Evolutionary conservation across 78 protist genomes (phyloP).

Genomic region (Tieghemostelium lacteum): DNA sequence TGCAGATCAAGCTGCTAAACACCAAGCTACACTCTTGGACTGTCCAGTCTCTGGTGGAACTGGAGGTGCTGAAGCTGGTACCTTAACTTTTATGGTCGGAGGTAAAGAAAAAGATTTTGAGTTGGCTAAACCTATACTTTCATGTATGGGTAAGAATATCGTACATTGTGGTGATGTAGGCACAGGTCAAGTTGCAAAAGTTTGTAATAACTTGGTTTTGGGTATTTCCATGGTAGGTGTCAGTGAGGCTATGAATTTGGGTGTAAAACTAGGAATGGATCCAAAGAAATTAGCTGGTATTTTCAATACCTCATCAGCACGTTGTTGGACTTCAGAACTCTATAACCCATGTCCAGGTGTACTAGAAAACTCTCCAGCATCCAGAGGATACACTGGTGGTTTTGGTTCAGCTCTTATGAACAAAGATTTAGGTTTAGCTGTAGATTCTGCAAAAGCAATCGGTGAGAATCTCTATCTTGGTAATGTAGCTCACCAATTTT

Average conservation of each 20-base stretch:
- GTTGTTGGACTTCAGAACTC: conserved; percentile 96
- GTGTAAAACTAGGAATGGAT: conserved; percentile 92
- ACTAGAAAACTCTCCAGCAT: conserved; percentile 81
- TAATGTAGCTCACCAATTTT: conserved; percentile 72
- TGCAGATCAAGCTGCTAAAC: conserved; percentile 21
- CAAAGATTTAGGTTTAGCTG: conserved; percentile 94
- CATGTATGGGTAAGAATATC: conserved; percentile 90
- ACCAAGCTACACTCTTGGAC: conserved; percentile 79
- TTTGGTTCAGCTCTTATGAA: conserved; percentile 92
- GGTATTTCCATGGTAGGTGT: conserved; percentile 93
- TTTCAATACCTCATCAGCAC: conserved; percentile 93
- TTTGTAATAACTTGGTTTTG: conserved; percentile 94
- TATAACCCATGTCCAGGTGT: conserved; percentile 97
- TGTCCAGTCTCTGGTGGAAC: conserved; percentile 95
- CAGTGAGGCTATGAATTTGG: conserved; percentile 93
- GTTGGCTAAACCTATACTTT: conserved; percentile 78
- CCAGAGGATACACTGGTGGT: conserved; percentile 94
- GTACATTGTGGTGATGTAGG: conserved; percentile 92
- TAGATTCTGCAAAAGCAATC: conserved; percentile 81
- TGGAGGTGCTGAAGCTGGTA: conserved; percentile 92
- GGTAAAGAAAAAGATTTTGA: conserved; percentile 79
- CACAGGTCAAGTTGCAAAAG: conserved; percentile 92
- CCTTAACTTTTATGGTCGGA: conserved; percentile 96
- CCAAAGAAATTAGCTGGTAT: conserved; percentile 92
- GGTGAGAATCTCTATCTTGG: conserved; percentile 85